Base-by-base conservation (phyloP, 495 filamentous ascomycete species). In the Neurospora sp. region DNA sequence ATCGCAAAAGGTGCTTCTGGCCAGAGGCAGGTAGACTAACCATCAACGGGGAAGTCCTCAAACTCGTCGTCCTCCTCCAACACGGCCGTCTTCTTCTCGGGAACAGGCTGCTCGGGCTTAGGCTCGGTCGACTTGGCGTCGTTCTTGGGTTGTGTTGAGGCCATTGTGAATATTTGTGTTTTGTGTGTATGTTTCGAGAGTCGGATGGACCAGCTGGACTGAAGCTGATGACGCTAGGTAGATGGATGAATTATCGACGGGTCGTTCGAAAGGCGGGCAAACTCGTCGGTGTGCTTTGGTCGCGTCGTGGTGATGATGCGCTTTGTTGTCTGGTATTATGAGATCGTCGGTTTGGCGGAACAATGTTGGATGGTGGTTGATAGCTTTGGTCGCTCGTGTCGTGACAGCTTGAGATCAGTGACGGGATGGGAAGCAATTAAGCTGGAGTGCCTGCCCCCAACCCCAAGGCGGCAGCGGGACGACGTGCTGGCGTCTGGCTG, bases 21-120 rank as follows among this genome's bases (percentile, higher is more conserved):
- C 2, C 44, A 20, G 17, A 31, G 53, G 31, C 17, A 16, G 72
- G 27, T 1, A 37, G 37, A 82, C 84, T 69, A 81, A 97, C 96
- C 93, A 85, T 98, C 95, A 70, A 97, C 92, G 38, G 96, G 96
- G 82, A 99, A 99, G 82, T 99, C 96, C 82, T 99, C 96, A 76
- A 99, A 99, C 84, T 99, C 96, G 80, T 99, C 96, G 77, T 99
- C 96, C 78, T 99, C 96, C 79, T 97, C 96, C 31, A 98, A 85
- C 40, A 92, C 89, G 70, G 91, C 85, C 61, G 81, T 85, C 75
- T 82, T 81, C 68, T 79, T 76, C 73, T 80, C 76, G 3, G 74
- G 14, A 22, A 45, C 69, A 12, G 74, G 10, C 70, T 74, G 73
- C 41, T 79, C 79, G 42, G 74, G 65, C 71, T 77, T 70, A 69